Evolutionary conservation across 192 early-diverging fungal genomes (phyloP), one percentile per base, ranked within the genome.

Genomic region (Polychytrium aggregatum): DNA sequence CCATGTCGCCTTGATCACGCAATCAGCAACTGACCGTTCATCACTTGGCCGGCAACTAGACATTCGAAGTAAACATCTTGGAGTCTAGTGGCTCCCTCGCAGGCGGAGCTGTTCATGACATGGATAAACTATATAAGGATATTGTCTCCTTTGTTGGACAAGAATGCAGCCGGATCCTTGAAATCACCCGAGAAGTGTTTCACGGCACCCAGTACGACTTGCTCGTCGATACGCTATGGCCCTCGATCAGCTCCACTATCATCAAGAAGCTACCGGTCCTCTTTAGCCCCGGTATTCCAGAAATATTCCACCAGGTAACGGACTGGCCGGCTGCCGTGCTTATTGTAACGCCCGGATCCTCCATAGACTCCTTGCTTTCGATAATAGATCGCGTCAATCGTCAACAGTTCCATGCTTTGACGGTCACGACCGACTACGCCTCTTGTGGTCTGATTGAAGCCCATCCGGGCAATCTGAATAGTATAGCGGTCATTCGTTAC

Each of bases 241-340:
- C 55, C 3, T 57, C 75, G 29, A 56, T 74, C 0, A 53, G 62
- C 4, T 68, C 71, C 0, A 37, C 51, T 6, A 74, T 86, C 10
- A 46, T 67, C 13, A 61, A 65, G 33, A 57, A 64, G 17, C 61
- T 75, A 24, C 46, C 60, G 7, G 49, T 61, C 16, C 82, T 86
- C 26, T 78, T 82, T 50, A 67, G 65, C 26, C 57, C 73, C 27
- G 83, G 81, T 13, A 81, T 79, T 41, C 69, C 85, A 1, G 79
- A 82, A 43, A 58, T 74, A 1, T 87, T 84, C 57, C 82, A 84
- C 47, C 61, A 70, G 63, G 81, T 82, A 57, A 42, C 37, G 35
- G 13, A 1, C 22, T 1, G 18, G 52, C 28, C 18, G 34, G 26
- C 21, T 26, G 31, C 13, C 42, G n/a, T 9, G 13, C 18, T 25